Evolutionary conservation across 805 yeast species (phyloP), one percentile per base, ranked within the genome.

Genomic region (Sugiyamaella boreocaroliniensis): DNA sequence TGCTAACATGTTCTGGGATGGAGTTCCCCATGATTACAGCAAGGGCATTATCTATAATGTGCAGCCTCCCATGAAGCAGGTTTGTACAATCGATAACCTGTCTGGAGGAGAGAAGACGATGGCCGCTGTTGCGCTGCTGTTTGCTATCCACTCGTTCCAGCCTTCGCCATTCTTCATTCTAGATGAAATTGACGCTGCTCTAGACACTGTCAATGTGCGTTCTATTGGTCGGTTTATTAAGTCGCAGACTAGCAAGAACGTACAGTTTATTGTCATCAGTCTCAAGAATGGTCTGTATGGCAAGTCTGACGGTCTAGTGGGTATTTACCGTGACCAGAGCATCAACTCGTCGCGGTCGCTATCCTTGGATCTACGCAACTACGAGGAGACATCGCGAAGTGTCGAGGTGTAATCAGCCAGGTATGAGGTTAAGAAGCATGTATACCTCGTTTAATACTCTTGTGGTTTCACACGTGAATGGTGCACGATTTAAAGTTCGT

Each of bases 161-260:
- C 97, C 97, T 2, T 85, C 97, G 0, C 99, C 99, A 32, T 93
- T 93, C 66, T 92, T 93, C 65, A 96, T 93, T 0, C 72, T 93
- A 43, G 99, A 93, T 67, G 99, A 93, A 69, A 89, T 93, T n/a
- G 99, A 93, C 71, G 98, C 99, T 0, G 98, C 98, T 0, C 76
- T 93, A 54, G 99, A 93, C 68, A 83, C 86, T 55, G 81, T 88
- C 20, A 93, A 93, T 63, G 97, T 93, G 20, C 80, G 80, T 50
- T 81, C 81, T 62, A 83, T 93, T 53, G 97, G 97, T n/a, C 82
- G 81, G 54, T 93, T 90, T 65, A 88, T 93, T 55, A 77, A 77
- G 48, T 79, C 77, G 55, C 82, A 85, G 60, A 82, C 92, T 1
- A 85, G 88, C 22, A 85, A 89, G 1, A 76, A 80, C 43, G 58